Base-by-base conservation (phyloP, 306 rosid species). In the Benincasa hispida region DNA sequence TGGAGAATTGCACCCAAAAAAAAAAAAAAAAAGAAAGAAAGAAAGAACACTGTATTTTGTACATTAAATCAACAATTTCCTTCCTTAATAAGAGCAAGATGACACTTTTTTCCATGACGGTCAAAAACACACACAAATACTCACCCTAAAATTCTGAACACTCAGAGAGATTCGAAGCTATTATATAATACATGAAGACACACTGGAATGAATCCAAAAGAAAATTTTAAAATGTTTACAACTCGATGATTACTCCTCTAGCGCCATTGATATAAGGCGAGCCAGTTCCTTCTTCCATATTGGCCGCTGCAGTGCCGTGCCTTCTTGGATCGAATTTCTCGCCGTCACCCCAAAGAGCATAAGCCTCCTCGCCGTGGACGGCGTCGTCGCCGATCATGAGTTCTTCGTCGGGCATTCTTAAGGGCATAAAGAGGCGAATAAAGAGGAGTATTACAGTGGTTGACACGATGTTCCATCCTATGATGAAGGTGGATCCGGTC, bases 341-440 rank as follows among this genome's bases (percentile, higher is more conserved):
- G 10, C 99, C 99, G 18, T 94, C 99, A 18, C 97, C 99, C 99
- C 99, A 94, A 30, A 94, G 96, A 2, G 97, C 99, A 45, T 92
- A 94, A 51, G 99, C 99, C 77, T 92, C 97, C 79, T 94, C 99
- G 0, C 99, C 99, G 39, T 94, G 99, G 65, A 87, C 97, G 0
- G 99, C 99, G 1, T 94, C 99, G 9, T 94, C 99, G 5, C 99
- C 99, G 41, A 90, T 92, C 27, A 85, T 80, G 0, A 94, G 87
- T 27, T 89, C 92, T 53, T 92, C 96, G 0, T 94, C 97, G 0
- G 99, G 85, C 99, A 94, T 94, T 70, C 99, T 83, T 80, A 94
- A 73, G 0, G 97, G 97, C 28, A 94, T 89, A 76, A 94, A 85
- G 13, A 89, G 6, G 41, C 84, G 85, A 58, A 94, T 92, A 34